Evolutionary conservation across 2,329 filamentous ascomycete species (phyloP).

Genomic region (Mycosphaerella sp.): DNA sequence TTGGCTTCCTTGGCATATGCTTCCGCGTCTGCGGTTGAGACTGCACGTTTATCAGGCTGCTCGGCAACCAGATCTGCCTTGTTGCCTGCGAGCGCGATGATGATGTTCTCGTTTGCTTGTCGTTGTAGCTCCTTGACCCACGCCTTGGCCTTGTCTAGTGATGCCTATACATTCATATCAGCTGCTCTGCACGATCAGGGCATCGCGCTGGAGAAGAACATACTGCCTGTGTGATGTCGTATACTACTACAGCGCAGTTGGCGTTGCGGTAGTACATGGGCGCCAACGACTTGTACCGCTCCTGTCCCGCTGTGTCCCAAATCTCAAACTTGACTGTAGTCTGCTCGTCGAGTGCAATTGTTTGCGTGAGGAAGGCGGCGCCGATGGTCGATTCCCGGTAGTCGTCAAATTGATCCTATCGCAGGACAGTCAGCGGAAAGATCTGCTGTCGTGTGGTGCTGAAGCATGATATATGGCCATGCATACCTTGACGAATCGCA

Average conservation of each 20-base stretch:
- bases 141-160: constrained; percentile 96
- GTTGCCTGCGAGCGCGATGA: constrained; percentile 96
- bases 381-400: constrained; percentile 98
- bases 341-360: constrained; percentile 94
- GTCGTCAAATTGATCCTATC: constrained; percentile 95
- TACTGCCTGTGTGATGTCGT: constrained; percentile 99
- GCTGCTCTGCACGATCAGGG: constrained; percentile 1
- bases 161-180: constrained; percentile 56
- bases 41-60: constrained; percentile 91
- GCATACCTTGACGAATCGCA: constrained; percentile 93
- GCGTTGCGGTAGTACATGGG: constrained; percentile 99
- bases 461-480: not conserved
- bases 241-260: constrained; percentile 98
- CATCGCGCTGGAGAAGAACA: not conserved
- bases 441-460: not conserved
- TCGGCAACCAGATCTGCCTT: constrained; percentile 94
- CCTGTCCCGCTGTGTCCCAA: constrained; percentile 97
- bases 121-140: constrained; percentile 99
- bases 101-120: constrained; percentile 99
- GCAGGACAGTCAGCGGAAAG: constrained; percentile 1
- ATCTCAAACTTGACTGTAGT: constrained; percentile 99
- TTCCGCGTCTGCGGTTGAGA: constrained; percentile 81
- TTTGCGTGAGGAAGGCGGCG: constrained; percentile 97
- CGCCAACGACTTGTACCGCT: constrained; percentile 96
- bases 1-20: constrained; percentile 91